A percentile compares a stretch with the other conserved stretches of the same genome.
These are phyloP conservation scores for Rhypophila decipiens DNA, from an alignment of 495 filamentous ascomycete species.

Conservation along the genomic window DNA sequence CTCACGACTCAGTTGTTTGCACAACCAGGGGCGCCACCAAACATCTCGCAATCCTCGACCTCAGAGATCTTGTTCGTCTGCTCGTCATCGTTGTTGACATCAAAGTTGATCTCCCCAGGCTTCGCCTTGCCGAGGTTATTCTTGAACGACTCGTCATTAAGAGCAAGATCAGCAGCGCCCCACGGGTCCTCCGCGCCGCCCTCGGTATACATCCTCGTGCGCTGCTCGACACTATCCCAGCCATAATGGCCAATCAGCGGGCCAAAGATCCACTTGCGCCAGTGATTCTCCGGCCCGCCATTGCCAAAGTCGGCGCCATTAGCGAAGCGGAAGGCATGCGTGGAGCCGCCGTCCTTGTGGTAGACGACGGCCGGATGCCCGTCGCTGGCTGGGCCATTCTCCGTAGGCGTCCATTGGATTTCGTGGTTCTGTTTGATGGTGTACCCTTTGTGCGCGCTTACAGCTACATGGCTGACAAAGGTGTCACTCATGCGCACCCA, in stretches of 20 bases:
- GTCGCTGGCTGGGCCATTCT: background rate
- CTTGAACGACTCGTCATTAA: background rate
- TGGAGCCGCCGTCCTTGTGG: slow-evolving; percentile 21
- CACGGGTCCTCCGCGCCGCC: background rate
- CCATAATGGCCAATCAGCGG: background rate
- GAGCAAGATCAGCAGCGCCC: background rate
- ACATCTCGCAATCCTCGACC: no score
- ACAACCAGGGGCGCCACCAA: no score
- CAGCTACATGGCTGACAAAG: slow-evolving; percentile 12
- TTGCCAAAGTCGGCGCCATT: background rate
- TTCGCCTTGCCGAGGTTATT: background rate
- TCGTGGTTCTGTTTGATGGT: slow-evolving; percentile 7
- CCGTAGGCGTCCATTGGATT: slow-evolving; percentile 2
- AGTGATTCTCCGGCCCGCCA: background rate
- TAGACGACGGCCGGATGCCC: slow-evolving; percentile 21
- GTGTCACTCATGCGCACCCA: slow-evolving; percentile 12
- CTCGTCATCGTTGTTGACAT: background rate
- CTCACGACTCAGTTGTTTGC: no score
- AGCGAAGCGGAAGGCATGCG: slow-evolving; percentile 23
- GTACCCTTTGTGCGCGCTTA: slow-evolving; percentile 15
- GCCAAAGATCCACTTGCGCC: background rate
- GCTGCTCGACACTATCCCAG: no score
- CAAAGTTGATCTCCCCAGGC: background rate
- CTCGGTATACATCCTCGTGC: background rate
- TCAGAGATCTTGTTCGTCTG: background rate